Evolutionary conservation across 2,329 filamentous ascomycete species (phyloP).

Genomic region (Sporothrix brasiliensis): DNA sequence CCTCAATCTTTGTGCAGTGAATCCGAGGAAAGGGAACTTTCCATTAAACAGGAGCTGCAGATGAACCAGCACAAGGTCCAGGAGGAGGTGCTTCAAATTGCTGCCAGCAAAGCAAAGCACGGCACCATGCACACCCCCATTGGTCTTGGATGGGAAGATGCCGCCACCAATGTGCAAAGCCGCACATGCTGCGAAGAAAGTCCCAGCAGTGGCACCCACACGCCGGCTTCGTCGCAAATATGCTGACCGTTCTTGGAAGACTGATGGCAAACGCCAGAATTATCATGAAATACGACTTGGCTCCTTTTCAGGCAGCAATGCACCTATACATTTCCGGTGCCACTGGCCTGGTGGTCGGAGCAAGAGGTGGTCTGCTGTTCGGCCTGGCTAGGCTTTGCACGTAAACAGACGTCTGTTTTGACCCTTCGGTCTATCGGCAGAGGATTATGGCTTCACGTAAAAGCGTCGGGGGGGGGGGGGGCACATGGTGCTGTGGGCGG

Average conservation of each 20-base stretch:
- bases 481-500: neutral
- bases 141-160: neutral
- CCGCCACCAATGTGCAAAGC: constrained; percentile 15
- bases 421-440: neutral
- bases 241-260: no score
- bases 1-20: constrained; percentile 24
- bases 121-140: neutral
- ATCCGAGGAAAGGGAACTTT: constrained; percentile 6
- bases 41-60: constrained; percentile 9
- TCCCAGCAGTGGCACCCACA: neutral
- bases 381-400: neutral
- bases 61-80: constrained; percentile 21
- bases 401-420: neutral
- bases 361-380: neutral
- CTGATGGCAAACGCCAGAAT: neutral
- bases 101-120: constrained; percentile 25
- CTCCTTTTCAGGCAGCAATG: constrained; percentile 1
- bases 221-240: neutral
- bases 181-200: constrained; percentile 14
- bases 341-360: constrained; percentile 27
- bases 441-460: neutral
- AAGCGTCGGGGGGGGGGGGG: neutral
- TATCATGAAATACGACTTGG: neutral
- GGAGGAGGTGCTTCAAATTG: constrained; percentile 19
- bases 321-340: neutral